Base-by-base conservation (phyloP, 139 green algal species). In the Zygnema circumcarinatum region DNA sequence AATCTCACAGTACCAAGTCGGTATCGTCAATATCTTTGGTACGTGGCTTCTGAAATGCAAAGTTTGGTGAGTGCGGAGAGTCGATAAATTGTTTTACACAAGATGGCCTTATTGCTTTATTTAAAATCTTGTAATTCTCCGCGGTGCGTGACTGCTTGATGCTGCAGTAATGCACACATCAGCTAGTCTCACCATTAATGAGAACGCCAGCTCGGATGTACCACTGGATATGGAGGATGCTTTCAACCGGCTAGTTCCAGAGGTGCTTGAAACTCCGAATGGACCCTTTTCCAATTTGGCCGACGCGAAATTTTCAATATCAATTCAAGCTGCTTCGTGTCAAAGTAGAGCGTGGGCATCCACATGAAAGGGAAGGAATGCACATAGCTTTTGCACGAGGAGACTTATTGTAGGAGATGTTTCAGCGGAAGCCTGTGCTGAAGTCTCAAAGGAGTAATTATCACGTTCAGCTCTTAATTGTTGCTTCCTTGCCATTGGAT, bases 131-230 rank as follows among this genome's bases (percentile, higher is more conserved):
- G 3, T 35, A 78, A 67, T 20, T 83, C 20, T 47, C 76, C 3
- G 20, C 76, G 7, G 36, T 22, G 16, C 16, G 76, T 47, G 33
- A 83, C 47, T 62, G 7, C 16, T 16, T 62, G 7, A 25, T 36
- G 7, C 69, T 78, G 69, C 85, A 90, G 85, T 92, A 2, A 47
- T 88, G 56, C 90, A 93, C 87, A 92, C 90, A 35, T 90, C 83
- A 0, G 83, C 87, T 25, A 89, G 74, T 62, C 78, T 93, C 75
- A 92, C 84, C 16, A 84, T 93, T 42, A 88, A 88, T 67, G 88
- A 90, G 39, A 90, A 91, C 53, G 67, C 76, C 16, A 79, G 54
- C 47, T 74, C 88, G 38, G 83, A 86, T 67, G 87, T 87, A 39
- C 84, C 56, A 1, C 7, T 38, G 20, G 81, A 90, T 81, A 79